Conservation (phyloP, 768 basidiomycete genomes). For the Pleurotus djamor region DNA sequence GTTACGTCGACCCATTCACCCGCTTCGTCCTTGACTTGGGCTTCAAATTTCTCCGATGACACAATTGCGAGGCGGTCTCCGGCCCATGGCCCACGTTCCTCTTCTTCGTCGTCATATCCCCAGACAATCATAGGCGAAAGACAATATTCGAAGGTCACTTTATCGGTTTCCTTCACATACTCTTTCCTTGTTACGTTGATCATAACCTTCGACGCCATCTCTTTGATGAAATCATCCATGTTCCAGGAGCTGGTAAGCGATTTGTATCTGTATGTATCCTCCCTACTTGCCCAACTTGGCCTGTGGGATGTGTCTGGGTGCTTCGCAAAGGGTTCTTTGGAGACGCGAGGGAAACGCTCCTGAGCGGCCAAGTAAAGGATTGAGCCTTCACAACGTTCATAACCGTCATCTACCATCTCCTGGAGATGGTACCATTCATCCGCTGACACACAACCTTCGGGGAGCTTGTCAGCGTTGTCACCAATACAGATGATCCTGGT, state of each 20-base stretch:
- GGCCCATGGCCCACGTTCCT: not conserved
- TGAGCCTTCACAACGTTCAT: not conserved
- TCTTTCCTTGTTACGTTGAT: not conserved
- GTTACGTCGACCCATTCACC: not conserved
- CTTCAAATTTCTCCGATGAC: not conserved
- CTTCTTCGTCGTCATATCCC: not conserved
- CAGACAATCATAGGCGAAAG: not conserved
- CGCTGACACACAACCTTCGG: conserved; percentile 9
- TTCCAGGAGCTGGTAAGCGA: not conserved
- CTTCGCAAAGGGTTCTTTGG: not conserved
- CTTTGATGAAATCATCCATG: not conserved
- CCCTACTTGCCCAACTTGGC: no score
- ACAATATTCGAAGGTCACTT: not conserved
- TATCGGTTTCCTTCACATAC: not conserved
- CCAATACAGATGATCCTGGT: conserved; percentile 9
- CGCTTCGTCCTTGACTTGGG: not conserved
- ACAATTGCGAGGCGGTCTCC: not conserved
- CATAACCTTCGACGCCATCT: not conserved
- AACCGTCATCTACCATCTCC: not conserved
- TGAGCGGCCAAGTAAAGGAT: not conserved
- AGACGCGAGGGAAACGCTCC: not conserved
- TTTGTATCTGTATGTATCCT: not conserved
- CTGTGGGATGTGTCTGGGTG: no score
- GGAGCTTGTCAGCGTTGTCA: conserved; percentile 8
- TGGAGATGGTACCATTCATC: not conserved